Evolutionary conservation across 106 monocot species (phyloP).

Genomic region (Triglochin maritima): DNA sequence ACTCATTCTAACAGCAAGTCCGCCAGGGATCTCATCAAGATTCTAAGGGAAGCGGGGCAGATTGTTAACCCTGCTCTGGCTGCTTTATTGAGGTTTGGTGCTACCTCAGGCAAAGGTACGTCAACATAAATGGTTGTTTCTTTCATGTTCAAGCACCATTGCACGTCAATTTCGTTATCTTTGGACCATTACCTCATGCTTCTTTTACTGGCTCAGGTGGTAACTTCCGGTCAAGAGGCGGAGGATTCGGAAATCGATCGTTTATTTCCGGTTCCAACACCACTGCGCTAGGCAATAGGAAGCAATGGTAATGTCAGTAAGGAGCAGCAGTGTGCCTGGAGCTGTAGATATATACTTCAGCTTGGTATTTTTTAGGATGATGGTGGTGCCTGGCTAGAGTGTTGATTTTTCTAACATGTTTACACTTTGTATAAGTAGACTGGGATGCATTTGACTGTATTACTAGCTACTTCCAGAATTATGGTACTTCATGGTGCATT

Average conservation of each 20-base stretch:
- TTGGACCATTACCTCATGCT: not conserved
- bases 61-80: slow-evolving; percentile 48
- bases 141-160: too few species aligned
- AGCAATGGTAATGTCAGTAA: slow-evolving; percentile 13
- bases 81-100: slow-evolving; percentile 32
- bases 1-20: slow-evolving; percentile 54
- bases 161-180: not conserved
- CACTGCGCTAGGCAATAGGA: slow-evolving; percentile 35
- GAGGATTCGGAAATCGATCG: slow-evolving; percentile 40
- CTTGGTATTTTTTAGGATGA: too few species aligned
- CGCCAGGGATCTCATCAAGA: slow-evolving; percentile 67
- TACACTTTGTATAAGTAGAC: too few species aligned
- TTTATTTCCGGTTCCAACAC: slow-evolving; percentile 48
- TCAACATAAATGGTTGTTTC: not conserved
- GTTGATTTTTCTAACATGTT: too few species aligned
- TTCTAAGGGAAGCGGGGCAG: slow-evolving; percentile 84
- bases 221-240: slow-evolving; percentile 50
- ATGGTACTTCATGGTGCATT: too few species aligned
- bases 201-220: slow-evolving; percentile 29
- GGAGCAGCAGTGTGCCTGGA: too few species aligned
- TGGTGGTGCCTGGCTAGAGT: too few species aligned
- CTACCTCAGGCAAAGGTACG: slow-evolving; percentile 24
- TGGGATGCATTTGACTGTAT: too few species aligned
- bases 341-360: too few species aligned
- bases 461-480: too few species aligned